phyloP scores from a whole-genome alignment of 768 basidiomycete genomes.

The Lyophyllum atratum region DNA sequence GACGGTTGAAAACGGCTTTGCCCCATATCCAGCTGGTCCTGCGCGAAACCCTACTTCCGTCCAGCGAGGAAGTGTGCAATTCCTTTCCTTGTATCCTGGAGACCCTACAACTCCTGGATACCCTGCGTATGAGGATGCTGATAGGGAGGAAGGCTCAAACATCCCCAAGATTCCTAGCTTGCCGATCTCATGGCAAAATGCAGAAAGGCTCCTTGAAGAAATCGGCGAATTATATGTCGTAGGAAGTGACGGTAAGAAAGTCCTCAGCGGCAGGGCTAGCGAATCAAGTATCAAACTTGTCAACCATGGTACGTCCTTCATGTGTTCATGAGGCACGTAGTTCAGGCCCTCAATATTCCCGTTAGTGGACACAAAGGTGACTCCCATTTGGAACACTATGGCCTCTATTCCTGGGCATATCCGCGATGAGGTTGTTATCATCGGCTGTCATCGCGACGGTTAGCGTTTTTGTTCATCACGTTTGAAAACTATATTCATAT shows the following conservation, averaged over 20 bases:
- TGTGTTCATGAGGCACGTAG: not conserved
- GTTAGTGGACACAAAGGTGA: constrained; percentile 74
- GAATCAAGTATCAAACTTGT: constrained; percentile 48
- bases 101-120: constrained; percentile 88
- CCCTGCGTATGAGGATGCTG: constrained; percentile 83
- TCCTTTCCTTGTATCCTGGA: constrained; percentile 64
- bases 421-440: constrained; percentile 79
- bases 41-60: constrained; percentile 85
- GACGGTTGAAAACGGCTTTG: constrained; percentile 73
- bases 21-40: constrained; percentile 81
- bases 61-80: constrained; percentile 84
- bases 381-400: constrained; percentile 90
- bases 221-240: constrained; percentile 39
- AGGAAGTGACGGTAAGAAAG: constrained; percentile 28
- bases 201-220: constrained; percentile 63
- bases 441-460: constrained; percentile 93
- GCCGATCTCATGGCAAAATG: constrained; percentile 90
- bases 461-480: constrained; percentile 17
- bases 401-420: constrained; percentile 82
- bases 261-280: constrained; percentile 53
- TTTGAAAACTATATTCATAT: not conserved
- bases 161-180: constrained; percentile 80
- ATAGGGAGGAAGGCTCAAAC: constrained; percentile 58
- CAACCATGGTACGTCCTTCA: constrained; percentile 47
- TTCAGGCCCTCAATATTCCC: not conserved